Conservation (phyloP, 371 early-diverging fungal genomes). For the Chytridium lagenaria region DNA sequence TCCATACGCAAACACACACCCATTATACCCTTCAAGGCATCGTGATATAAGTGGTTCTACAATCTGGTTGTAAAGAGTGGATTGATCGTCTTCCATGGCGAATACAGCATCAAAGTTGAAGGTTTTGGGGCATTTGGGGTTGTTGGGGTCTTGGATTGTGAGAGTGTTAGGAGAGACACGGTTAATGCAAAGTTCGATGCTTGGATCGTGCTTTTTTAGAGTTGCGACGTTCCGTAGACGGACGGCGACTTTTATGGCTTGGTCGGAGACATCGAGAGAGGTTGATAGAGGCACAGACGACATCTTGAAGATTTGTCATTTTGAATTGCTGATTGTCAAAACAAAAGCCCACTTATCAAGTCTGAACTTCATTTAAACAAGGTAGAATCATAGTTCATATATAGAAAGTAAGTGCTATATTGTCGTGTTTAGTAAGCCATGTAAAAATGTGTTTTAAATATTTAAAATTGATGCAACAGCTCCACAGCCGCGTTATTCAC, state of each 20-base stretch:
- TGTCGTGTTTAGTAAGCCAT: no score
- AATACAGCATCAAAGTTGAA: slow-evolving; percentile 90
- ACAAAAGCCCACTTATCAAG: no score
- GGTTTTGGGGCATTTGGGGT: slow-evolving; percentile 5
- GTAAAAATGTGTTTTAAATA: no score
- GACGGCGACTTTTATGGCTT: background rate
- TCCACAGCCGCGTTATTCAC: background rate
- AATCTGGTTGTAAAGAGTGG: slow-evolving; percentile 71
- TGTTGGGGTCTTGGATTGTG: slow-evolving; percentile 21
- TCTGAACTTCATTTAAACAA: no score
- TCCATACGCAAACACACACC: slow-evolving; percentile 59
- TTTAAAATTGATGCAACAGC: background rate
- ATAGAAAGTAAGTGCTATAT: no score
- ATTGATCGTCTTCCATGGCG: slow-evolving; percentile 70
- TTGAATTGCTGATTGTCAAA: no score
- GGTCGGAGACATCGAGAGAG: background rate
- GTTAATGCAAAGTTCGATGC: background rate
- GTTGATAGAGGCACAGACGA: background rate
- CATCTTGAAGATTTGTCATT: no score
- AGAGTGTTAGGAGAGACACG: background rate
- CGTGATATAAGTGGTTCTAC: slow-evolving; percentile 77
- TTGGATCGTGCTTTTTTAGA: background rate
- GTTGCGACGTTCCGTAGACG: background rate
- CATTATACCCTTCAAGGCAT: slow-evolving; percentile 81
- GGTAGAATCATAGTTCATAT: no score